A percentile compares a stretch with the other conserved stretches of the same genome.
Evolutionary conservation across 805 yeast genomes (phyloP).

Genomic region (Starmerella apicola): DNA sequence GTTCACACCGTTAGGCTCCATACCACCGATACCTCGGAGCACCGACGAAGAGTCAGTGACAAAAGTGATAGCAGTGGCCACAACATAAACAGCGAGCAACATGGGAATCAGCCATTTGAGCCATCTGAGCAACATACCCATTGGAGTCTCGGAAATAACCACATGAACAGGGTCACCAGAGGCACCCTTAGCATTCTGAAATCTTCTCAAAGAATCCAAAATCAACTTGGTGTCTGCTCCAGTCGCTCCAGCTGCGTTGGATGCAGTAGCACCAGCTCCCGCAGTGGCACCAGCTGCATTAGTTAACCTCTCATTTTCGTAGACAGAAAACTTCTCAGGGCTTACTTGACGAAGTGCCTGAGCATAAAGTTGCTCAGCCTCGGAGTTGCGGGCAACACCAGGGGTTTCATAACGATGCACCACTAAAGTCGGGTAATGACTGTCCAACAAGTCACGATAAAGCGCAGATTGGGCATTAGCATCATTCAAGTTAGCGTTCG

Average conservation of each 20-base stretch:
- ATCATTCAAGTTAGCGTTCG: conserved; percentile 61
- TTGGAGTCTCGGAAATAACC: conserved; percentile 73
- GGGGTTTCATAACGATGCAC: conserved; percentile 89
- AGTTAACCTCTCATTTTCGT: neutral
- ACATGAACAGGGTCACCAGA: conserved; percentile 78
- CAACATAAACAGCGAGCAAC: conserved; percentile 68
- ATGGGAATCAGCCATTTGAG: conserved; percentile 76
- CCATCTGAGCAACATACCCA: conserved; percentile 73
- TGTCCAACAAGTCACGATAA: conserved; percentile 56
- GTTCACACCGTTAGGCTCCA: conserved; percentile 31
- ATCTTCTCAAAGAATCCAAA: neutral
- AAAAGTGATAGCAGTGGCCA: conserved; percentile 64
- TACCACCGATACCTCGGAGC: conserved; percentile 36
- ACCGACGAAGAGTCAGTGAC: conserved; percentile 74
- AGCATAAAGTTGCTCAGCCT: conserved; percentile 64
- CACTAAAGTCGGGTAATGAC: conserved; percentile 91
- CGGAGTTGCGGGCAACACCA: conserved; percentile 75
- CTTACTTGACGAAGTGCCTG: conserved; percentile 75
- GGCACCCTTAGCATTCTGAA: conserved; percentile 21
- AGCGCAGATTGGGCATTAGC: conserved; percentile 71
- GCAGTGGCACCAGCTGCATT: conserved; percentile 23
- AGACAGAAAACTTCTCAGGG: conserved; percentile 8
- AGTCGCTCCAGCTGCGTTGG: conserved; percentile 7
- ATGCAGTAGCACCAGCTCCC: conserved; percentile 14
- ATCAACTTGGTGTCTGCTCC: conserved; percentile 1